Percentiles rank a stretch among this genome's conserved stretches.
These are phyloP conservation scores for Calamus simplicifolius DNA, from an alignment of 176 grass and related monocot genomes.

Conservation along the genomic window DNA sequence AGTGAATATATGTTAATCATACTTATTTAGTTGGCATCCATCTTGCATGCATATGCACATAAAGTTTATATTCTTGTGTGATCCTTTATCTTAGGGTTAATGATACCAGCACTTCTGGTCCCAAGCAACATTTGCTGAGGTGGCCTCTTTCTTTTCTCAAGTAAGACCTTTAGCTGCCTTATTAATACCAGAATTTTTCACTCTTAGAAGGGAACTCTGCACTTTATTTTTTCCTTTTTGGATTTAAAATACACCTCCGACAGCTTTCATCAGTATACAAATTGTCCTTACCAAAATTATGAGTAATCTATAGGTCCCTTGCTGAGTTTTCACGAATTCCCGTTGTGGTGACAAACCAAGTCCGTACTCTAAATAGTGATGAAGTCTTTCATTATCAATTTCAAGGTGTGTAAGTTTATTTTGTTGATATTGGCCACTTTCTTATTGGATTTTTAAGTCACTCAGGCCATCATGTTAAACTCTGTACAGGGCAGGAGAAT, in stretches of 20 bases:
- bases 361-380: slow-evolving; percentile 69
- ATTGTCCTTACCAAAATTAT: too few species aligned
- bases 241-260: not conserved
- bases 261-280: too few species aligned
- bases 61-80: not conserved
- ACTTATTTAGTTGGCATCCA: not conserved
- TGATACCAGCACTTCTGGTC: slow-evolving; percentile 36
- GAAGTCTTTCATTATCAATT: slow-evolving; percentile 65
- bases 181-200: slow-evolving; percentile 3
- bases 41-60: not conserved
- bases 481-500: slow-evolving; percentile 39
- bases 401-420: slow-evolving; percentile 53
- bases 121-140: slow-evolving; percentile 54
- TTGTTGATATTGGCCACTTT: not conserved
- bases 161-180: slow-evolving; percentile 27
- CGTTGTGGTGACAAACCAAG: slow-evolving; percentile 94
- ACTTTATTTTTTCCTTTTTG: slow-evolving; percentile 22
- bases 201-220: slow-evolving; percentile 6
- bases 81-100: slow-evolving; percentile 38
- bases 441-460: not conserved
- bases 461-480: slow-evolving; percentile 16
- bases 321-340: slow-evolving; percentile 84
- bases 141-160: slow-evolving; percentile 96
- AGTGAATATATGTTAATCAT: not conserved
- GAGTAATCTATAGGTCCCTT: slow-evolving; percentile 45